Evolutionary conservation across 2,329 filamentous ascomycete species (phyloP).

Genomic region (Volutella citrinella): DNA sequence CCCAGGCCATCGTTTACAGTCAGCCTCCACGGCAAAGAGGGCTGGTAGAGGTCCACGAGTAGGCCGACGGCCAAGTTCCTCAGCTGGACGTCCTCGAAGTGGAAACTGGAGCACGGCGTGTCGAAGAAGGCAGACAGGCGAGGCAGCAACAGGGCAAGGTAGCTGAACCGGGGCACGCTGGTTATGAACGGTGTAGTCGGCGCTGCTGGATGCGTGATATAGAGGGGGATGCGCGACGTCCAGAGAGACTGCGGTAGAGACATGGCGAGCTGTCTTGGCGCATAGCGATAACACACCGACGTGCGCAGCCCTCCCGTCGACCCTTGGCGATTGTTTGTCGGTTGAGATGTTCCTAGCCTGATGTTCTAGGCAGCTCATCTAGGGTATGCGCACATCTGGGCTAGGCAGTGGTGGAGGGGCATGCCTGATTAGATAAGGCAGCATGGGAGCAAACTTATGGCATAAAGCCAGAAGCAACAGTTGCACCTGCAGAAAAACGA

Average conservation of each 20-base stretch:
- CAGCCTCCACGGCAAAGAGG: constrained; percentile 52
- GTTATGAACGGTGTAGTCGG: constrained; percentile 50
- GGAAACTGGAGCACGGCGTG: constrained; percentile 55
- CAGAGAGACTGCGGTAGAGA: constrained; percentile 53
- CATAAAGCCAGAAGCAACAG: no score
- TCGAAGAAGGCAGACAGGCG: constrained; percentile 53
- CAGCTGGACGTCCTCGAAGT: constrained; percentile 53
- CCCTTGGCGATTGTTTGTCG: no score
- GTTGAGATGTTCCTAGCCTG: no score
- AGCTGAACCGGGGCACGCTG: constrained; percentile 56
- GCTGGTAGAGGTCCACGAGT: constrained; percentile 56
- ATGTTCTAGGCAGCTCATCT: no score
- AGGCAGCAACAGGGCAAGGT: constrained; percentile 55
- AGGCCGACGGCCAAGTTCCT: constrained; percentile 53
- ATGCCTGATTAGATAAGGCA: no score
- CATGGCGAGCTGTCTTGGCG: no score
- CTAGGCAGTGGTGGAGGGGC: no score
- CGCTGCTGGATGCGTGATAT: constrained; percentile 49
- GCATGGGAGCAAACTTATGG: no score
- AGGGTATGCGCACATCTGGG: no score
- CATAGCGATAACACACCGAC: no score
- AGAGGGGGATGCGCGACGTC: constrained; percentile 51
- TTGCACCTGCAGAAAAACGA: no score
- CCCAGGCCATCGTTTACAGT: constrained; percentile 51
- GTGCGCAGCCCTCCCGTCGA: no score